These are phyloP conservation scores for Phytophthora tentaculata DNA, from an alignment of 352 stramenopile species.

Conservation along the genomic window DNA sequence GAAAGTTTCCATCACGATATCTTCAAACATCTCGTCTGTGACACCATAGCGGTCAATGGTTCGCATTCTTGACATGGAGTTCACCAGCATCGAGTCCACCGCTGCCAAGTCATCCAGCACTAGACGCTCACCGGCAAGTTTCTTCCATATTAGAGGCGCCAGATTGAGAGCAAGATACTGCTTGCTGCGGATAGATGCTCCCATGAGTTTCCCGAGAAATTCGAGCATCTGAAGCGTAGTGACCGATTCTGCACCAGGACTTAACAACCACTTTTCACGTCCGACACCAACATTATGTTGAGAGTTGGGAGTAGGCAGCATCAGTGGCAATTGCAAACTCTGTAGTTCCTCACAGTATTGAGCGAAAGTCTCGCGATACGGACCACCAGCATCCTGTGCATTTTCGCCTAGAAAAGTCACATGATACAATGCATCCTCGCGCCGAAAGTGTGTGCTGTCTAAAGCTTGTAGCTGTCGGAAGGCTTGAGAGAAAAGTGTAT, in stretches of 20 bases:
- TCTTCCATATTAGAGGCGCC: constrained; percentile 91
- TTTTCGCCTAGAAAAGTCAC: constrained; percentile 89
- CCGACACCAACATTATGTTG: constrained; percentile 89
- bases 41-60: constrained; percentile 81
- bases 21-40: constrained; percentile 88
- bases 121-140: constrained; percentile 76
- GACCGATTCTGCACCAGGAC: constrained; percentile 63
- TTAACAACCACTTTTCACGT: constrained; percentile 91
- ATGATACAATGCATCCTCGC: constrained; percentile 77
- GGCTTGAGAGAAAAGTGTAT: constrained; percentile 84
- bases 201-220: constrained; percentile 94
- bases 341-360: constrained; percentile 86
- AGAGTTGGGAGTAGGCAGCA: constrained; percentile 89
- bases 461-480: constrained; percentile 81
- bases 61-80: constrained; percentile 86
- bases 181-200: constrained; percentile 84
- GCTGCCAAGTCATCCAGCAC: constrained; percentile 82
- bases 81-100: constrained; percentile 89
- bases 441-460: constrained; percentile 70
- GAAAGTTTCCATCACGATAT: constrained; percentile 93
- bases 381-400: constrained; percentile 83
- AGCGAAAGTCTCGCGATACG: constrained; percentile 86
- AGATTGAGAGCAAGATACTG: constrained; percentile 90
- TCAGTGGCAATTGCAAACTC: constrained; percentile 83
- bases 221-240: constrained; percentile 85